These are phyloP conservation scores for Sporothrix euskadiensis DNA, from an alignment of 2,329 filamentous ascomycete genomes.

Conservation along the genomic window DNA sequence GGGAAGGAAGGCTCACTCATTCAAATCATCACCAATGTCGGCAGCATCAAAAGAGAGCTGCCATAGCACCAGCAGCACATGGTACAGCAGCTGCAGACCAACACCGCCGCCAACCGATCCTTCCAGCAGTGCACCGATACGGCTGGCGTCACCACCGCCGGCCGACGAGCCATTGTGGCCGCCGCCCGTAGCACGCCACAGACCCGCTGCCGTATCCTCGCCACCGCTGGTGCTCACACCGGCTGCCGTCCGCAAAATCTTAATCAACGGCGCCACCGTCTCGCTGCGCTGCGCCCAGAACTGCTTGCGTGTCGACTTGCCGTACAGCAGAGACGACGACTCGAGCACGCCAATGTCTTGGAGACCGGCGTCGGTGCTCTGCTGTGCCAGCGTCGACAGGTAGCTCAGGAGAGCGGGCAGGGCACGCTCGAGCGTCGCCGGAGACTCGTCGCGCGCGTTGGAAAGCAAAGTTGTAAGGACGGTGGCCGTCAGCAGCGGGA, in stretches of 20 bases:
- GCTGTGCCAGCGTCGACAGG: conserved; percentile 79
- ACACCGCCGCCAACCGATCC: conserved; percentile 74
- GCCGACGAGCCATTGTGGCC: conserved; percentile 13
- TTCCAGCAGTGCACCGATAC: conserved; percentile 49
- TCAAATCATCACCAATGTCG: conserved; percentile 69
- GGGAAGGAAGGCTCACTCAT: conserved; percentile 64
- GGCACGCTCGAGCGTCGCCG: conserved; percentile 67
- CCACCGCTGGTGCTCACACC: conserved; percentile 65
- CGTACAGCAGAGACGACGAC: conserved; percentile 81
- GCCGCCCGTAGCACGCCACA: conserved; percentile 57
- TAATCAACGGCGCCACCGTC: conserved; percentile 77
- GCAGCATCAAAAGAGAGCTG: conserved; percentile 94
- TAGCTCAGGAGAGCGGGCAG: conserved; percentile 84
- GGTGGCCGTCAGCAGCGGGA: conserved; percentile 85
- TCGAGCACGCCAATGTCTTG: conserved; percentile 95
- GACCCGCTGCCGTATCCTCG: conserved; percentile 51
- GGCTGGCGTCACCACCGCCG: conserved; percentile 26
- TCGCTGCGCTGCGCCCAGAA: conserved; percentile 92
- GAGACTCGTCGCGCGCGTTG: conserved; percentile 61
- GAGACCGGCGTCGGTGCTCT: conserved; percentile 74
- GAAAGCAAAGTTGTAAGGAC: conserved; percentile 80
- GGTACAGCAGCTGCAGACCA: conserved; percentile 88
- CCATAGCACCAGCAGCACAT: conserved; percentile 91
- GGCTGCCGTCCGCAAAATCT: conserved; percentile 77
- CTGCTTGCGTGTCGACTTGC: conserved; percentile 69